phyloP scores from a whole-genome alignment of 495 filamentous ascomycete species.

The Durotheca rogersii region DNA sequence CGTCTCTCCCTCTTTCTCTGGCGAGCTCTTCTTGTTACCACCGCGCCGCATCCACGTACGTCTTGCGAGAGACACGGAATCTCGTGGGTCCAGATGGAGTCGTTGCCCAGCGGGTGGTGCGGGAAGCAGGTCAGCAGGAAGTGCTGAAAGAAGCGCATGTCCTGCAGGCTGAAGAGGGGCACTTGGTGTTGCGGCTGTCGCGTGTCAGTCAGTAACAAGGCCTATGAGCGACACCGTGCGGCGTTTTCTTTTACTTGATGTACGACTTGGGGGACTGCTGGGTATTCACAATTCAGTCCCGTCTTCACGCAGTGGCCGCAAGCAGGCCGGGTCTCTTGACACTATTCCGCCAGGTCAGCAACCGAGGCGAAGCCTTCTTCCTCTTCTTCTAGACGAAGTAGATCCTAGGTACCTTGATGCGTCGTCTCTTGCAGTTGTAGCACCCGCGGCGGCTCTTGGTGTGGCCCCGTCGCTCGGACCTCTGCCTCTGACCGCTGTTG shows the following conservation, averaged over 20 bases:
- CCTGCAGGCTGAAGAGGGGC: conserved; percentile 54
- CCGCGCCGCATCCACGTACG: conserved; percentile 42
- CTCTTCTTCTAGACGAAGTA: no score
- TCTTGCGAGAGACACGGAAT: conserved; percentile 58
- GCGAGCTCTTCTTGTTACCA: background rate
- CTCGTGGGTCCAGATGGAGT: conserved; percentile 58
- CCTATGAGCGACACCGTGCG: background rate
- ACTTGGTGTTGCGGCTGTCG: conserved; percentile 43
- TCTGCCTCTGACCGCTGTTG: conserved; percentile 26
- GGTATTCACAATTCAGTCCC: conserved; percentile 60
- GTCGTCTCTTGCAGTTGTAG: conserved; percentile 62
- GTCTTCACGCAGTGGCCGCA: conserved; percentile 61
- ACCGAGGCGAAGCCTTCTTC: no score
- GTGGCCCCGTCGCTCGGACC: conserved; percentile 51
- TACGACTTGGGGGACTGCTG: conserved; percentile 44
- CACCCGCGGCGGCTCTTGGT: conserved; percentile 65
- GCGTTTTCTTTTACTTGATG: conserved; percentile 38
- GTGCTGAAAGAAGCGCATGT: conserved; percentile 65
- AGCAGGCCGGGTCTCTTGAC: conserved; percentile 58
- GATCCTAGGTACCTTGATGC: conserved; percentile 59
- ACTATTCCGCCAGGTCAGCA: conserved; percentile 36
- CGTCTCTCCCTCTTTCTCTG: background rate
- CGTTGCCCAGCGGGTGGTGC: conserved; percentile 59
- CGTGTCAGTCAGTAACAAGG: conserved; percentile 14
- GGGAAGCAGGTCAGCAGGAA: conserved; percentile 59